These are phyloP conservation scores for Pezicula radicicola DNA, from an alignment of 2,329 filamentous ascomycete species.

Conservation along the genomic window DNA sequence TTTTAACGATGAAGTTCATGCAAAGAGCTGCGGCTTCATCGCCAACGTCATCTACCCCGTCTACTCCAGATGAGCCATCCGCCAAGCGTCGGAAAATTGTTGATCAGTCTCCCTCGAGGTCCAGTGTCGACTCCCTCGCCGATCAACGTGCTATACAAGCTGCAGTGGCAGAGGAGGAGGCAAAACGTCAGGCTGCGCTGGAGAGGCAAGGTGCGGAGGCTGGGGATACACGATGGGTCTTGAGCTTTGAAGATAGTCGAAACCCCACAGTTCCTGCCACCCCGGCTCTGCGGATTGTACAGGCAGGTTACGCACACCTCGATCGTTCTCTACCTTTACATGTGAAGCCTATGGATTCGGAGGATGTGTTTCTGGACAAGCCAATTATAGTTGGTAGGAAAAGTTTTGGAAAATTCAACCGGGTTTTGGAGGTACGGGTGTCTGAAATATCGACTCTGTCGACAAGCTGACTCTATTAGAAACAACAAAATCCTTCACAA, in stretches of 20 bases:
- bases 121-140: slow-evolving; percentile 41
- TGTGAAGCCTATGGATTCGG: slow-evolving; percentile 14
- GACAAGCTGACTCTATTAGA: slow-evolving; percentile 23
- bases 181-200: slow-evolving; percentile 57
- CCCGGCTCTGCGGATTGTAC: slow-evolving; percentile 53
- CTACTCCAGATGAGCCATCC: slow-evolving; percentile 47
- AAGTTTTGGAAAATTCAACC: slow-evolving; percentile 47
- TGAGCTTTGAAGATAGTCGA: slow-evolving; percentile 49
- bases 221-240: slow-evolving; percentile 74
- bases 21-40: slow-evolving; percentile 73
- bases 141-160: slow-evolving; percentile 60
- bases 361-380: slow-evolving; percentile 29
- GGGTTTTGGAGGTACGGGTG: slow-evolving; percentile 29
- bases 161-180: slow-evolving; percentile 64
- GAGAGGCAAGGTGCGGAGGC: slow-evolving; percentile 59
- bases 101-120: slow-evolving; percentile 30
- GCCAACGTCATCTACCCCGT: slow-evolving; percentile 38
- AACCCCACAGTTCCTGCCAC: slow-evolving; percentile 24
- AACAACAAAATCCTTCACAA: slow-evolving; percentile 32
- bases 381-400: slow-evolving; percentile 36
- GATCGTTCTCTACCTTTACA: slow-evolving; percentile 30
- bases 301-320: slow-evolving; percentile 53
- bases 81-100: slow-evolving; percentile 60
- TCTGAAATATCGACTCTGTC: not conserved
- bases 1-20: slow-evolving; percentile 98